phyloP scores from a whole-genome alignment of 768 basidiomycete genomes.

The Xanthoconium purpureum region DNA sequence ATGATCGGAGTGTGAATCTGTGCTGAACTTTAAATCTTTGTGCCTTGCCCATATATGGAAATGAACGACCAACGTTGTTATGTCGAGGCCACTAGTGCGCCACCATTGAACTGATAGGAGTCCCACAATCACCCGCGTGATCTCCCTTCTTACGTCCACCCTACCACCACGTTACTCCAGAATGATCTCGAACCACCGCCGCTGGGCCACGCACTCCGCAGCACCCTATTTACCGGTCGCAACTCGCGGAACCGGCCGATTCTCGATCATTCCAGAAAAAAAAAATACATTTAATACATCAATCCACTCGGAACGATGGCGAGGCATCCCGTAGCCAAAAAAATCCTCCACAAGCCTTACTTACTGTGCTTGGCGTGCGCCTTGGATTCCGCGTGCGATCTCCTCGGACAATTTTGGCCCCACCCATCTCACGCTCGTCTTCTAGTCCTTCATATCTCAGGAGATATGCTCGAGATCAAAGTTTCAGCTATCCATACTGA shows the following conservation, averaged over 20 bases:
- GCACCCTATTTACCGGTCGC: slow-evolving; percentile 11
- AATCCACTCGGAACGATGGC: not conserved
- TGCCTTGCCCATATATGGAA: not conserved
- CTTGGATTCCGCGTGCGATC: slow-evolving; percentile 10
- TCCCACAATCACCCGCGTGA: slow-evolving; percentile 19
- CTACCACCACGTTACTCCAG: too few species aligned
- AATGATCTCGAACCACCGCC: not conserved
- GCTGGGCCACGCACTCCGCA: slow-evolving; percentile 13
- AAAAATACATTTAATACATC: slow-evolving; percentile 4
- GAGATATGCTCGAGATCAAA: slow-evolving; percentile 18
- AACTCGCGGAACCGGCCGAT: slow-evolving; percentile 21
- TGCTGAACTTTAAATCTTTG: slow-evolving; percentile 22
- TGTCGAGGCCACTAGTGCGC: slow-evolving; percentile 16
- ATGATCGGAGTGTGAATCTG: slow-evolving; percentile 27
- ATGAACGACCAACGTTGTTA: slow-evolving; percentile 19
- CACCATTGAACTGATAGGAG: slow-evolving; percentile 21
- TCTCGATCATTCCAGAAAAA: slow-evolving; percentile 7
- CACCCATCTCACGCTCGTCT: slow-evolving; percentile 6
- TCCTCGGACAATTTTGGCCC: slow-evolving; percentile 20
- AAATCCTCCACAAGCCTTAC: not conserved
- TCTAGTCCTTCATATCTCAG: slow-evolving; percentile 9
- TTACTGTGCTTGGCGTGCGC: slow-evolving; percentile 18
- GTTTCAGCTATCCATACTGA: slow-evolving; percentile 7
- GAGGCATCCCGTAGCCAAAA: slow-evolving; percentile 1
- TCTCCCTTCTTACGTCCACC: not conserved